phyloP scores from a whole-genome alignment of 2,329 filamentous ascomycete species.

The Teratosphaeria destructans region DNA sequence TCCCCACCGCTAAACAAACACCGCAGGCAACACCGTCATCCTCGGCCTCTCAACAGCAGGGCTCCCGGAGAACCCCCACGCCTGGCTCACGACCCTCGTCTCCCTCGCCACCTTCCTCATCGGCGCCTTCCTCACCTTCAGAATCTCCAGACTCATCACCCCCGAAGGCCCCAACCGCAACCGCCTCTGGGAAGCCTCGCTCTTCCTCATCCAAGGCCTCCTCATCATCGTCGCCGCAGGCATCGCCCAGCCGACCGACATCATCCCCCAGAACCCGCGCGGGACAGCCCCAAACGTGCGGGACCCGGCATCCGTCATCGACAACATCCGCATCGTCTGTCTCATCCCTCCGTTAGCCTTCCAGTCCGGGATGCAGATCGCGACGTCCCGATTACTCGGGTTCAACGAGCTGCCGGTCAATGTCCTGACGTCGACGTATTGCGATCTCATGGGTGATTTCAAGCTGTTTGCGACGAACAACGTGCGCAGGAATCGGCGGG shows the following conservation, averaged over 20 bases:
- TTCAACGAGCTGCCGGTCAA: slow-evolving; percentile 46
- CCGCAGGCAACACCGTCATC: slow-evolving; percentile 51
- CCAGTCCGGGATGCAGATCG: slow-evolving; percentile 45
- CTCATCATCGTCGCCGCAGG: slow-evolving; percentile 45
- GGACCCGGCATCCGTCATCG: slow-evolving; percentile 17
- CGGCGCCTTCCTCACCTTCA: slow-evolving; percentile 38
- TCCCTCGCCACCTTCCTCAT: slow-evolving; percentile 45
- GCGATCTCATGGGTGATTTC: slow-evolving; percentile 43
- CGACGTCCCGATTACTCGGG: slow-evolving; percentile 38
- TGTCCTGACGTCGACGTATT: slow-evolving; percentile 46
- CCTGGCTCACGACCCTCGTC: slow-evolving; percentile 44
- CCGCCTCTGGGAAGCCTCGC: slow-evolving; percentile 31
- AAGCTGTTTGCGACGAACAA: slow-evolving; percentile 39
- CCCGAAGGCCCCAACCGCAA: slow-evolving; percentile 26
- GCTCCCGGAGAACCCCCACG: slow-evolving; percentile 42
- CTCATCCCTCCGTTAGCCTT: slow-evolving; percentile 40
- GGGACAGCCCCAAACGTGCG: slow-evolving; percentile 12
- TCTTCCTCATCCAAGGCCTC: slow-evolving; percentile 43
- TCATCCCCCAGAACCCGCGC: slow-evolving; percentile 36
- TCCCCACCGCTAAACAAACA: background rate
- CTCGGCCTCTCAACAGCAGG: slow-evolving; percentile 48
- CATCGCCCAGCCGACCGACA: slow-evolving; percentile 36
- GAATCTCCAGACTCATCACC: slow-evolving; percentile 30
- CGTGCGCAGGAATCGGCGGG: slow-evolving; percentile 41
- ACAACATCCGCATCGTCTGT: slow-evolving; percentile 36